Base-by-base conservation (phyloP, 176 grass and related monocot genomes). In the Rhynchospora breviuscula region DNA sequence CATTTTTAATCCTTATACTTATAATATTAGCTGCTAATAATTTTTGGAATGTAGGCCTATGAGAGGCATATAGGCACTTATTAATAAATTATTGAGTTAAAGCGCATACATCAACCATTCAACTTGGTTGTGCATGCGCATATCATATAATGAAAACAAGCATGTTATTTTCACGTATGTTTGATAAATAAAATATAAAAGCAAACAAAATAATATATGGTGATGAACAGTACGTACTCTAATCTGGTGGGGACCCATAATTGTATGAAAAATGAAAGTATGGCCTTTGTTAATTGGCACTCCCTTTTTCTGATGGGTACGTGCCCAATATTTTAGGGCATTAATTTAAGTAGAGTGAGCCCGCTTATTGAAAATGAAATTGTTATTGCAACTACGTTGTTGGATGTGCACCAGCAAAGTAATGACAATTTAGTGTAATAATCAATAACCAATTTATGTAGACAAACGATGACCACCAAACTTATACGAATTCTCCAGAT, bases 351-450 rank as follows among this genome's bases (percentile, higher is more conserved):
- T 72, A 10, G 21, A 49, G 43, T 71, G 2, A 47, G 18, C 8
- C 68, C 3, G n/a, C 18, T 3, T 48, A 49, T 46, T 73, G 69
- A 73, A 49, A 73, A 73, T 23, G 43, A 73, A 73, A 69, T 69
- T 59, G 66, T 35, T 69, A 43, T 67, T 67, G 65, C 15, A 69
- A 69, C 40, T 69, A 17, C 40, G 17, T 69, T 69, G 33, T 69
- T 44, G 35, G 66, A 69, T 15, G 12, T 69, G 15, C 57, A 8
- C 33, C 33, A 17, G 31, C 33, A 44, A 44, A 68, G 14, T 44
- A 10, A 69, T 44, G 66, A 69, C 66, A 14, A 44, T 69, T 69
- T 44, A 69, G 66, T 45, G 66, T n/a, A n/a, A 69, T 69, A 69
- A 69, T 69, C 7, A 8, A 17, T 69, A 44, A n/a, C 66, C 15